These are phyloP conservation scores for Cladophialophora carrionii DNA, from an alignment of 2,329 filamentous ascomycete species.

Conservation along the genomic window DNA sequence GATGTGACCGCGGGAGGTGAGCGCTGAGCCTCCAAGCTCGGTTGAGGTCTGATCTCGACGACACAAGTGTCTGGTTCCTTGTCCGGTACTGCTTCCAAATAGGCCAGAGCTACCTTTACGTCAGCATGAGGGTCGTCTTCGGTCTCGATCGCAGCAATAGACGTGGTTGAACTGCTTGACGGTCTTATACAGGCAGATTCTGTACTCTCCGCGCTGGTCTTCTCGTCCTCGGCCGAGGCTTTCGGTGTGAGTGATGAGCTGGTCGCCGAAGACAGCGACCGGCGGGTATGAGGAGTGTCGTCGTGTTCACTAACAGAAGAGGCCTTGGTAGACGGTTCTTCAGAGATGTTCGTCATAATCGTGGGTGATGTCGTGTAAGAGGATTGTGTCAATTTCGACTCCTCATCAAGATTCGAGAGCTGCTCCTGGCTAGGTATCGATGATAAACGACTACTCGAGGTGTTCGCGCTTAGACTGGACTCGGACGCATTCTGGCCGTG, in stretches of 20 bases:
- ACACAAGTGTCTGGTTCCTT: neutral
- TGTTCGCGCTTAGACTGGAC: constrained; percentile 16
- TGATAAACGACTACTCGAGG: constrained; percentile 20
- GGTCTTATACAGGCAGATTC: neutral
- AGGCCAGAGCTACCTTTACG: constrained; percentile 7
- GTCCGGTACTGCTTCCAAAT: constrained; percentile 8
- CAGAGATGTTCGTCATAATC: constrained; percentile 37
- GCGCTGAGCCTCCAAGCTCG: neutral
- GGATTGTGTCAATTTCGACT: constrained; percentile 41
- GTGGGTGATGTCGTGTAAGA: constrained; percentile 39
- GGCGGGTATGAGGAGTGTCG: constrained; percentile 25
- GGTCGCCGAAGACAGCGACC: constrained; percentile 36
- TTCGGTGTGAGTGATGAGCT: constrained; percentile 37
- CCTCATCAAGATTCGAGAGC: constrained; percentile 31
- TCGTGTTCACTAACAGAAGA: constrained; percentile 43
- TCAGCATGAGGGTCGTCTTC: neutral
- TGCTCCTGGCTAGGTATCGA: constrained; percentile 29
- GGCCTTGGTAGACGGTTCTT: constrained; percentile 42
- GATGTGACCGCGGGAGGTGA: neutral
- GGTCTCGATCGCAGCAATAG: neutral
- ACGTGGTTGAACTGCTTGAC: constrained; percentile 2
- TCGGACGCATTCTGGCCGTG: constrained; percentile 26
- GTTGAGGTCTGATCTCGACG: neutral
- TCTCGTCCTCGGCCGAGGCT: constrained; percentile 28
- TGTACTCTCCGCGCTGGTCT: neutral